Percentiles rank a stretch among this genome's conserved stretches.
Evolutionary conservation across 1,139 yeast genomes (phyloP).

Genomic region (Blastobotrys malaysiensis): DNA sequence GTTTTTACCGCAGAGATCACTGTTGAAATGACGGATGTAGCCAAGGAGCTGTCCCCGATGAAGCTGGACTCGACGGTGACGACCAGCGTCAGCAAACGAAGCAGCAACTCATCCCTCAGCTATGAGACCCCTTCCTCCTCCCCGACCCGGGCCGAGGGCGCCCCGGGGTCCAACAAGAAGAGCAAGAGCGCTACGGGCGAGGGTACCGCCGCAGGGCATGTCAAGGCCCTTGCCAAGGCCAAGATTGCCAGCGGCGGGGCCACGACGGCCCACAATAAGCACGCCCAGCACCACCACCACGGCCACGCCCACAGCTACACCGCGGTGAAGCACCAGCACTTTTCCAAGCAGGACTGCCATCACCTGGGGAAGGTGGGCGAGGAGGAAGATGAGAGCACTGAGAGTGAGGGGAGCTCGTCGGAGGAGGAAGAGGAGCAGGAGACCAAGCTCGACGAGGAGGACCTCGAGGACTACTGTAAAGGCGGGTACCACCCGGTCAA

Average conservation of each 20-base stretch:
- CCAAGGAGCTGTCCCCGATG: constrained; percentile 12
- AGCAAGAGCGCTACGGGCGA: not conserved
- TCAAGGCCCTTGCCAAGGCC: not conserved
- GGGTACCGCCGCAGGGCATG: not conserved
- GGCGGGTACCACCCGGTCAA: constrained; percentile 89
- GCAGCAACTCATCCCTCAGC: not conserved
- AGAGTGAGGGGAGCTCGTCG: not conserved
- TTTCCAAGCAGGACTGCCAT: constrained; percentile 23
- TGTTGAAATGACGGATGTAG: constrained; percentile 12
- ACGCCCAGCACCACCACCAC: not conserved
- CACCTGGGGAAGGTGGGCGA: constrained; percentile 19
- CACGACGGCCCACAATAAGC: constrained; percentile 3
- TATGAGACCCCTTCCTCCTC: not conserved
- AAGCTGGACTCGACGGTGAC: constrained; percentile 5
- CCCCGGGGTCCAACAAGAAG: not conserved
- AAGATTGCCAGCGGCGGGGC: not conserved
- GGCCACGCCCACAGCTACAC: not conserved
- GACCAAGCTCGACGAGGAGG: constrained; percentile 50
- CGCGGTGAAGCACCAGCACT: constrained; percentile 13
- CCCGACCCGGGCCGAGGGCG: not conserved
- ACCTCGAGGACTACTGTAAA: constrained; percentile 60
- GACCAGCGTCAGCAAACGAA: not conserved
- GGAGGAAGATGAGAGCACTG: not conserved
- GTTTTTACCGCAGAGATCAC: too few species aligned
- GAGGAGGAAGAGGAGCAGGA: constrained; percentile 15